These are phyloP conservation scores for Pedinophyceae sp. DNA, from an alignment of 139 green algal species.

Conservation along the genomic window DNA sequence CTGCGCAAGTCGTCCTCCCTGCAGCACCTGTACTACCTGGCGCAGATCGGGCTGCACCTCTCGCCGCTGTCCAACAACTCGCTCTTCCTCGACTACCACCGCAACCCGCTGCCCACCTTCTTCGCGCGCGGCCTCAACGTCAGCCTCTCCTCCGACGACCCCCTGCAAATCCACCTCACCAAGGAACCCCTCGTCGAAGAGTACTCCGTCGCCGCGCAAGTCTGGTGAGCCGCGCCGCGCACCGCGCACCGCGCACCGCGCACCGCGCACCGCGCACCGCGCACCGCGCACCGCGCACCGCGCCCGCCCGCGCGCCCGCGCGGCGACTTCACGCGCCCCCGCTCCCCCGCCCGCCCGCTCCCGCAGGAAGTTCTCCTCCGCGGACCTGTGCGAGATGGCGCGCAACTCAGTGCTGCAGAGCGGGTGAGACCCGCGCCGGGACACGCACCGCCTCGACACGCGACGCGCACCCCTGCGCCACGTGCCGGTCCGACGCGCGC, in stretches of 20 bases:
- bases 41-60: slow-evolving; percentile 91
- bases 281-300: too few relatives aligned
- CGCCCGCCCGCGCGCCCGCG: too few relatives aligned
- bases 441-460: too few relatives aligned
- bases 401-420: slow-evolving; percentile 87
- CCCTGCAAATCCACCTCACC: slow-evolving; percentile 81
- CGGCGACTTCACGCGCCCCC: too few relatives aligned
- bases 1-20: slow-evolving; percentile 80
- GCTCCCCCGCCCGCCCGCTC: too few relatives aligned
- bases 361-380: slow-evolving; percentile 84
- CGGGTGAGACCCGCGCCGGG: too few relatives aligned
- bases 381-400: slow-evolving; percentile 93
- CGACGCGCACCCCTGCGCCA: too few relatives aligned
- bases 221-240: too few relatives aligned
- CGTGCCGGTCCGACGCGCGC: too few relatives aligned
- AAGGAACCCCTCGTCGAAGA: slow-evolving; percentile 97
- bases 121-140: slow-evolving; percentile 85
- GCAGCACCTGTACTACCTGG: slow-evolving; percentile 74
- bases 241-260: too few relatives aligned
- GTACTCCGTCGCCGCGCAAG: slow-evolving; percentile 43
- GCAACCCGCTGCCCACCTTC: slow-evolving; percentile 96
- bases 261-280: too few relatives aligned
- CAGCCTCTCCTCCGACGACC: slow-evolving; percentile 68
- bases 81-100: slow-evolving; percentile 98
- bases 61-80: slow-evolving; percentile 95